These are phyloP conservation scores for Straminergon stramineum DNA, from an alignment of 225 moss, liverwort and hornwort genomes.

Conservation along the genomic window DNA sequence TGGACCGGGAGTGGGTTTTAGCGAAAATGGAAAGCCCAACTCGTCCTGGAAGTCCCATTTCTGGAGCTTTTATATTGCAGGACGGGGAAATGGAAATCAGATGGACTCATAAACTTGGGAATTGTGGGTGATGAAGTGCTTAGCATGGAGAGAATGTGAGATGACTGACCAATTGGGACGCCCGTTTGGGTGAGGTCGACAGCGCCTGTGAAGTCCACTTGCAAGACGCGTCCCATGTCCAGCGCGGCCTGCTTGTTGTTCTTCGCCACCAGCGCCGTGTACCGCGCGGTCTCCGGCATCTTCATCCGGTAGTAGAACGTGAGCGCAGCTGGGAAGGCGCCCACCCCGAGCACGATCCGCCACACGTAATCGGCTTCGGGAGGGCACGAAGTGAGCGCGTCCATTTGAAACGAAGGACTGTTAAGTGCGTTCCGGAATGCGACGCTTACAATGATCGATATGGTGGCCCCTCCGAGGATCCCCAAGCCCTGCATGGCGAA, in stretches of 20 bases:
- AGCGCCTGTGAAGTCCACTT: slow-evolving; percentile 16
- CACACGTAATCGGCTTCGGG: slow-evolving; percentile 42
- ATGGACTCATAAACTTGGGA: neutral
- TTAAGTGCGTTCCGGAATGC: slow-evolving; percentile 5
- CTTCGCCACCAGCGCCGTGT: slow-evolving; percentile 46
- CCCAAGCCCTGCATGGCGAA: slow-evolving; percentile 72
- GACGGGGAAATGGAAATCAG: neutral
- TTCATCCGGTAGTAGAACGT: slow-evolving; percentile 58
- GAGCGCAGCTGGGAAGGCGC: slow-evolving; percentile 38
- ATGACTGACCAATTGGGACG: neutral
- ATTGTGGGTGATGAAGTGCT: neutral
- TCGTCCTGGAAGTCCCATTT: neutral
- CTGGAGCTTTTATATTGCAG: neutral
- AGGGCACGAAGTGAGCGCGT: slow-evolving; percentile 17
- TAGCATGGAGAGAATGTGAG: neutral
- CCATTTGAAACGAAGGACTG: neutral
- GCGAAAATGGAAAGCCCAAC: neutral
- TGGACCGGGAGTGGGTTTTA: neutral
- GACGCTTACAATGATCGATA: slow-evolving; percentile 32
- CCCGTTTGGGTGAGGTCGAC: neutral
- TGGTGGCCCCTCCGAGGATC: slow-evolving; percentile 32
- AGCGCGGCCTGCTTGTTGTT: slow-evolving; percentile 37
- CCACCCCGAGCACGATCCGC: slow-evolving; percentile 35
- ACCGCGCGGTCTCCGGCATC: slow-evolving; percentile 64
- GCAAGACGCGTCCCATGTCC: slow-evolving; percentile 47